phyloP scores from a whole-genome alignment of 345 rosid genomes.

The Camelina laxa region DNA sequence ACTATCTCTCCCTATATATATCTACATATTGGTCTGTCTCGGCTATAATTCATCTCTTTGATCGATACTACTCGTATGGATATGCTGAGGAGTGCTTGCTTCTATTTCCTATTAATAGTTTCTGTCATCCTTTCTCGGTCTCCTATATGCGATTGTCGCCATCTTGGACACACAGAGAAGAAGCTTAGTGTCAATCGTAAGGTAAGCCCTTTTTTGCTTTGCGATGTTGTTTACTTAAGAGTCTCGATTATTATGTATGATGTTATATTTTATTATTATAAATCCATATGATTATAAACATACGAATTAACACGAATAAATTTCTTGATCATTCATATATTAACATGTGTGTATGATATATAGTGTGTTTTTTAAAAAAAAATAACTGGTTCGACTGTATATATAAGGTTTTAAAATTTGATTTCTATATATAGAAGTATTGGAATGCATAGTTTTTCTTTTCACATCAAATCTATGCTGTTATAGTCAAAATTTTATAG shows the following conservation, averaged over 20 bases:
- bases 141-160: constrained; percentile 58
- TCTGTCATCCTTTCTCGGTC: constrained; percentile 47
- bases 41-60: constrained; percentile 10
- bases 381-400: neutral
- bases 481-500: neutral
- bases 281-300: neutral
- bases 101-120: constrained; percentile 45
- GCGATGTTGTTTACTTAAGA: neutral
- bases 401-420: neutral
- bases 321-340: neutral
- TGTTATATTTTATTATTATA: neutral
- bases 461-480: neutral
- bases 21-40: constrained; percentile 14
- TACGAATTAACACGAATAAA: neutral
- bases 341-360: neutral
- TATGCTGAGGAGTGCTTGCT: constrained; percentile 41
- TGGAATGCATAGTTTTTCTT: neutral
- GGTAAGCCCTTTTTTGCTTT: constrained; percentile 34
- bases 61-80: constrained; percentile 6
- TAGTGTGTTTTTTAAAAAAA: neutral
- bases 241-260: neutral
- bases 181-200: constrained; percentile 42
- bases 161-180: constrained; percentile 43
- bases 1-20: constrained; percentile 1
- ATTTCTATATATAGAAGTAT: too few relatives aligned